Evolutionary conservation across 176 grass and related monocot species (phyloP).

Genomic region (Musa troglodytarum): DNA sequence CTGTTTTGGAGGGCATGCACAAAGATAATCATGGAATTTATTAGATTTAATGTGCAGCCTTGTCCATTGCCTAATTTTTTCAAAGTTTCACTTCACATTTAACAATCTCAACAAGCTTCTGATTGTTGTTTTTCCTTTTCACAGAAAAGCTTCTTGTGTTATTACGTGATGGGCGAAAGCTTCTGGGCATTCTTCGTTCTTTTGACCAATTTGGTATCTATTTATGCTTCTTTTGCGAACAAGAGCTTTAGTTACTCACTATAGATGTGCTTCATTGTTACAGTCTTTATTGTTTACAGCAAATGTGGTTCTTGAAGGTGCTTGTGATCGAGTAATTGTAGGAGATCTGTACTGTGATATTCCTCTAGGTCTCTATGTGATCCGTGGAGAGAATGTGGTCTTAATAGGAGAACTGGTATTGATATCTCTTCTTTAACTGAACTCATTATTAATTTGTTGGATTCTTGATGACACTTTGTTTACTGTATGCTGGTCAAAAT

Average conservation of each 20-base stretch:
- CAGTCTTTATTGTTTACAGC: slow-evolving; percentile 35
- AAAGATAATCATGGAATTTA: not conserved
- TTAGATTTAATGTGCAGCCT: not conserved
- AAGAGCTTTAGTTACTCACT: not conserved
- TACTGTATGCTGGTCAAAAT: not conserved
- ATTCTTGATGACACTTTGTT: slow-evolving; percentile 1
- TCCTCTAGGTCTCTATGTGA: slow-evolving; percentile 90
- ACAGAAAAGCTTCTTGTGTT: slow-evolving; percentile 94
- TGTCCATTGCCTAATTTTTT: too few species aligned
- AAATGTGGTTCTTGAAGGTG: slow-evolving; percentile 98
- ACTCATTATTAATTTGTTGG: not conserved
- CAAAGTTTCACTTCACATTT: too few species aligned
- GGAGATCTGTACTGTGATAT: slow-evolving; percentile 95
- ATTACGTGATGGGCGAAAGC: slow-evolving; percentile 88
- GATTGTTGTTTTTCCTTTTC: slow-evolving; percentile 9
- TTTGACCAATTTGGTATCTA: slow-evolving; percentile 94
- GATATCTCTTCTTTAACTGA: not conserved
- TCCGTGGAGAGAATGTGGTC: slow-evolving; percentile 95
- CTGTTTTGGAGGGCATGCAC: not conserved
- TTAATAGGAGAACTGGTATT: slow-evolving; percentile 98
- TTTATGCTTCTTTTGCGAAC: not conserved
- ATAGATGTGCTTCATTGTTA: slow-evolving; percentile 9
- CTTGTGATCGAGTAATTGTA: slow-evolving; percentile 97
- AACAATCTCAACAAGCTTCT: not conserved
- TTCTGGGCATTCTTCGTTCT: slow-evolving; percentile 91